A percentile compares a stretch with the other conserved stretches of the same genome.
Evolutionary conservation across 2,329 filamentous ascomycete species (phyloP).

Genomic region (Cordyceps farinosa): DNA sequence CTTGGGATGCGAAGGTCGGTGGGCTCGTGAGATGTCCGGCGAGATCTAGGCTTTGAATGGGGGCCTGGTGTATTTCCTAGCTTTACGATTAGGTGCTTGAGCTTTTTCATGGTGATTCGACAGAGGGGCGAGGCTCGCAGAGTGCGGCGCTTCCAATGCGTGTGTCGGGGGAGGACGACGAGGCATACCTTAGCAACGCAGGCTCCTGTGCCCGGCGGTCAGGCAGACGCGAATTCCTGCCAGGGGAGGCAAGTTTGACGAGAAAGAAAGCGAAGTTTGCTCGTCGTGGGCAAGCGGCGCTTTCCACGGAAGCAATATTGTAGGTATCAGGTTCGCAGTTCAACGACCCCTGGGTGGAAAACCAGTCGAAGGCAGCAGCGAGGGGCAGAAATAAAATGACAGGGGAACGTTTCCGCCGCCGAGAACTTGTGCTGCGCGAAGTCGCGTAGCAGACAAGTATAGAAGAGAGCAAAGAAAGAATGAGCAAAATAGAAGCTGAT

Average conservation of each 20-base stretch:
- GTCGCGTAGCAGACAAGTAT: background rate
- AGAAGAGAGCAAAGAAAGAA: background rate
- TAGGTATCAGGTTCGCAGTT: background rate
- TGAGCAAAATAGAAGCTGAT: background rate
- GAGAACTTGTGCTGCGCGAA: background rate
- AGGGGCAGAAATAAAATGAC: background rate
- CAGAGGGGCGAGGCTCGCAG: background rate
- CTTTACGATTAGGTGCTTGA: constrained; percentile 14
- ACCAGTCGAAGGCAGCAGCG: background rate
- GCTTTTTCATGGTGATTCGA: constrained; percentile 10
- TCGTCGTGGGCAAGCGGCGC: background rate
- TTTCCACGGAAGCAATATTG: constrained; percentile 4
- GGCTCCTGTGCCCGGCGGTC: background rate
- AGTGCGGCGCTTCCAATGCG: background rate
- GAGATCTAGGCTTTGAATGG: background rate
- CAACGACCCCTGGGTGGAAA: constrained; percentile 4
- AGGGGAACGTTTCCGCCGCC: background rate
- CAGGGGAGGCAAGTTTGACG: background rate
- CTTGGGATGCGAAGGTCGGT: constrained; percentile 18
- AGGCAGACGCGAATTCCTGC: background rate
- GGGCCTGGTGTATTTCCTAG: background rate
- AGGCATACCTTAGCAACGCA: constrained; percentile 7
- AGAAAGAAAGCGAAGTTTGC: background rate
- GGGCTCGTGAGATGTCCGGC: background rate
- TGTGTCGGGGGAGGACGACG: background rate